Base-by-base conservation (phyloP, 106 monocot species). In the Dendrobium chrysotoxum region DNA sequence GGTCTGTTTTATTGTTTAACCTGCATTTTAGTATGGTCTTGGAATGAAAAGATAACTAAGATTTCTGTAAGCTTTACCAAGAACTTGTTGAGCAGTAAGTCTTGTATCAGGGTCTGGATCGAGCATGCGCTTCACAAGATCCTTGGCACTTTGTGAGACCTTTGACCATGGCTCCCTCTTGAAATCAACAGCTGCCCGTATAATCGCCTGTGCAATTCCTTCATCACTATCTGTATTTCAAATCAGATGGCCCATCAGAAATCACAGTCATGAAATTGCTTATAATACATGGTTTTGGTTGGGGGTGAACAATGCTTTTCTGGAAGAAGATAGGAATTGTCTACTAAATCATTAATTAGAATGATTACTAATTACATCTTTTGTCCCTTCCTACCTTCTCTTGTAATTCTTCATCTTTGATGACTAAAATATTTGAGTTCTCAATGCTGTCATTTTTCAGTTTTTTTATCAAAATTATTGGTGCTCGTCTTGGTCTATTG, bases 121-220 rank as follows among this genome's bases (percentile, higher is more conserved):
- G 20, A 91, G 86, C 91, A 91, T 91, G 10, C 42, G 80, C 53
- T 39, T 81, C 57, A 91, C 87, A 66, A 91, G 91, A 55, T 89
- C 87, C 64, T 91, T 91, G 20, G 87, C 91, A 71, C 78, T 80
- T 35, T 87, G 79, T 11, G 91, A 91, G 17, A 91, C 85, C 81
- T 82, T 89, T 3, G 88, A 85, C 91, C 91, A 91, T 3, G 91
- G 91, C 72, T 91, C 91, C 82, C 89, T 89, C 13, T 81, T 72
- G 74, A 91, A 85, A 76, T 89, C 87, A 67, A 89, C 40, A 11
- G 78, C 88, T 0, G 89, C 85, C 15, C 77, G 50, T 20, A 89
- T 15, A 38, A 89, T 91, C 17, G 88, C 86, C 79, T 87, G 80
- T 21, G 91, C 89, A 80, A 91, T 89, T 17, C 87, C 89, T 53